Evolutionary conservation across 106 monocot species (phyloP).

Genomic region (Acorus calamus): DNA sequence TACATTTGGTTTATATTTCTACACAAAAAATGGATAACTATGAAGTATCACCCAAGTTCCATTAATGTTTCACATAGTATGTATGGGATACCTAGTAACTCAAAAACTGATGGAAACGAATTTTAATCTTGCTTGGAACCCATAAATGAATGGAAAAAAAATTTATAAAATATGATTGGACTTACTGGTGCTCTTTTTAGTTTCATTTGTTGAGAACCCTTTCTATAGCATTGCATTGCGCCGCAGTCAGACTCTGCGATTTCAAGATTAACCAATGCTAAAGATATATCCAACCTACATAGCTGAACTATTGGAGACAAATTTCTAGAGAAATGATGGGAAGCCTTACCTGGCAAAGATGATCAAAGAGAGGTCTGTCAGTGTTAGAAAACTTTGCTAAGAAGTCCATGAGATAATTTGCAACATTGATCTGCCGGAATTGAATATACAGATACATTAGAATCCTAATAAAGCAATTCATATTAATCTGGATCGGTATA

Average conservation of each 20-base stretch:
- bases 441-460: not conserved
- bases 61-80: no score
- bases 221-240: conserved; percentile 31
- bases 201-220: conserved; percentile 16
- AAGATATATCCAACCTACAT: not conserved
- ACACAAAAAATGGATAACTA: no score
- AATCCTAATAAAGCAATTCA: not conserved
- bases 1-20: no score
- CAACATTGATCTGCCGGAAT: conserved; percentile 56
- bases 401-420: conserved; percentile 48
- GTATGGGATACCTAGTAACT: no score
- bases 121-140: no score
- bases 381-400: conserved; percentile 35
- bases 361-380: conserved; percentile 47
- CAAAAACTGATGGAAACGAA: no score
- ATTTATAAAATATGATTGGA: no score
- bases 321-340: not conserved
- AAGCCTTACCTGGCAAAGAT: conserved; percentile 55
- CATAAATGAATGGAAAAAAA: no score
- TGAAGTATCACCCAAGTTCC: no score
- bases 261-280: not conserved
- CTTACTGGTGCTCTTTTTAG: no score
- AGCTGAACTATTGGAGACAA: not conserved
- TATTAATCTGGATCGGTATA: not conserved
- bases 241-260: conserved; percentile 27